Percentiles rank a stretch among this genome's conserved stretches.
Evolutionary conservation across 306 rosid genomes (phyloP).

Genomic region (Cucurbita moschata): DNA sequence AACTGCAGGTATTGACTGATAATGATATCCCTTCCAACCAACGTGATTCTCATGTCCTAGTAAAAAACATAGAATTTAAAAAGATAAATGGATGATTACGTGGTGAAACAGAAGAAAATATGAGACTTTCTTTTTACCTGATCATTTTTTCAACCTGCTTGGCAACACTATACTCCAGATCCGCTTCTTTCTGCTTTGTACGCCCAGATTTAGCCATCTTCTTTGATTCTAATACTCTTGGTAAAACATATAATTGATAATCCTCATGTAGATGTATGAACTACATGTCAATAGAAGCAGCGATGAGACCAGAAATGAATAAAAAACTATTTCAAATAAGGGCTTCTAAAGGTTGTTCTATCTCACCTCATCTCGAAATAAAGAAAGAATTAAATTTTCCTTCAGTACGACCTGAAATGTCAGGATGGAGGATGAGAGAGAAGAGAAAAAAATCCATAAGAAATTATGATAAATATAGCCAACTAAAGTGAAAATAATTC

Average conservation of each 20-base stretch:
- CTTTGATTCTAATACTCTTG: slow-evolving; percentile 89
- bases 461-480: not conserved
- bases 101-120: not conserved
- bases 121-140: slow-evolving; percentile 35
- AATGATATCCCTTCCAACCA: not conserved
- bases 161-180: slow-evolving; percentile 90
- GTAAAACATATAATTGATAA: slow-evolving; percentile 78
- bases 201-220: slow-evolving; percentile 99
- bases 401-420: slow-evolving; percentile 72
- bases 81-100: not conserved
- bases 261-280: slow-evolving; percentile 81
- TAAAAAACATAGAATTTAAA: not conserved
- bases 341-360: not conserved
- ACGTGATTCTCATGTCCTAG: not conserved
- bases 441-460: slow-evolving; percentile 7
- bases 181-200: slow-evolving; percentile 91
- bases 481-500: not conserved
- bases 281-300: slow-evolving; percentile 27
- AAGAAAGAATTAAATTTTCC: slow-evolving; percentile 77
- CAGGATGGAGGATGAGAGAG: not conserved
- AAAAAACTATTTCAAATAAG: slow-evolving; percentile 13
- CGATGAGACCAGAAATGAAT: not conserved
- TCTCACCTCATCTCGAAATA: slow-evolving; percentile 89
- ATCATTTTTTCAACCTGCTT: slow-evolving; percentile 99
- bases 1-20: not conserved